Percentiles rank a stretch among this genome's conserved stretches.
Conservation (phyloP, 192 early-diverging fungal genomes). For the Podila epigama region DNA sequence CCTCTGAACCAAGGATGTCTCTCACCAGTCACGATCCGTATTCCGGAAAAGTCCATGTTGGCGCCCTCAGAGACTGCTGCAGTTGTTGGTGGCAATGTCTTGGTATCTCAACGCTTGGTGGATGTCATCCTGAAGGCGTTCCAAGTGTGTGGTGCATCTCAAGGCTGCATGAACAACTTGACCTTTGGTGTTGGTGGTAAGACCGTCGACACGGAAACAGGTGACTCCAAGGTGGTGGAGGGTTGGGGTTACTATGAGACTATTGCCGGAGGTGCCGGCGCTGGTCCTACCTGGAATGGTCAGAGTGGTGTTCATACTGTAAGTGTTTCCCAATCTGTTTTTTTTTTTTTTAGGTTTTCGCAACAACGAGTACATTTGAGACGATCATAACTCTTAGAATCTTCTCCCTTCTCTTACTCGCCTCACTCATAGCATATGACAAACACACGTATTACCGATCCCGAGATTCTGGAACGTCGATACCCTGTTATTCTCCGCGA, state of each 20-base stretch:
- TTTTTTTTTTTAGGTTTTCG: too few relatives aligned
- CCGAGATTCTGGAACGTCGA: constrained; percentile 91
- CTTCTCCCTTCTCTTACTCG: background rate
- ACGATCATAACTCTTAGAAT: background rate
- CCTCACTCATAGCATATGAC: constrained; percentile 80
- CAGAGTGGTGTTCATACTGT: constrained; percentile 75
- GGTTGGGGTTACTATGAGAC: constrained; percentile 99
- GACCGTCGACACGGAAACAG: constrained; percentile 57
- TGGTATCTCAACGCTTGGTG: constrained; percentile 91
- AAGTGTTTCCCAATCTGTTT: constrained; percentile 12
- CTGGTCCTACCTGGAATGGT: constrained; percentile 90
- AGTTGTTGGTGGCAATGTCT: constrained; percentile 97
- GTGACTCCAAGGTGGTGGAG: constrained; percentile 55
- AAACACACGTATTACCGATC: constrained; percentile 97
- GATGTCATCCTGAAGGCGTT: constrained; percentile 95
- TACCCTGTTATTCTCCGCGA: constrained; percentile 90
- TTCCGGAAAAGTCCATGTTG: constrained; percentile 83
- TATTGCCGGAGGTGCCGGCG: constrained; percentile 87
- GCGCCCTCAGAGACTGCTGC: constrained; percentile 83
- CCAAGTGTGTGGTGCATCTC: constrained; percentile 87
- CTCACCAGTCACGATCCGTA: constrained; percentile 79
- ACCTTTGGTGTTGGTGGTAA: constrained; percentile 87
- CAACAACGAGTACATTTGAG: too few relatives aligned
- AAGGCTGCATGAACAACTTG: constrained; percentile 96
- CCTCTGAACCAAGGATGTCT: constrained; percentile 97